Evolutionary conservation across 441 rosid species (phyloP), one percentile per base, ranked within the genome.

Genomic region (Adansonia grandidieri): DNA sequence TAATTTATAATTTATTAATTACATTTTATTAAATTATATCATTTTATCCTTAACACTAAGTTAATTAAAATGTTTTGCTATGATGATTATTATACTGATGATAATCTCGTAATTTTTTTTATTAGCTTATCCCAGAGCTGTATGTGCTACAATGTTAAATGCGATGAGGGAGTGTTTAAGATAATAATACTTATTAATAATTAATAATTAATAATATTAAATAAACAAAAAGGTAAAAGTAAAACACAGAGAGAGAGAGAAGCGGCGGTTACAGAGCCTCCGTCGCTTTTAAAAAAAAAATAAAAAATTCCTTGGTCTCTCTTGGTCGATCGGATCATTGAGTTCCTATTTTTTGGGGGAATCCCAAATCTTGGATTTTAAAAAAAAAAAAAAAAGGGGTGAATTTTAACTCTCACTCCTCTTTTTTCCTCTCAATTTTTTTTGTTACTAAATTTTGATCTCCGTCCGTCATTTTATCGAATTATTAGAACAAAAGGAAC

Each of bases 251-350:
- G 8, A 76, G 20, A 47, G 47, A 78, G 57, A 72, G 50, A 60
- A 45, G 20, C 58, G 48, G 73, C 50, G 58, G 58, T 48, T 70
- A 67, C 68, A 70, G 67, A 80, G 82, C 75, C 84, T 77, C 77
- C 78, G 73, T 85, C 74, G 82, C 86, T 77, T 60, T 28, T 0
- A 48, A 62, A 62, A 2, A 28, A 28, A 28, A 28, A 28, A 28
- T n/a, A n/a, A n/a, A n/a, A n/a, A 28, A 28, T 28, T 28, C 14
- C 84, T 76, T 81, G 79, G 77, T 83, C 80, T 80, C 84, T 84
- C 61, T 54, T 77, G 63, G 19, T 19, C 64, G 75, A 77, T 80
- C 75, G 48, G 80, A 48, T 73, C 69, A 64, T 82, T 6, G 20
- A 24, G 20, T 44, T 19, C 42, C 57, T 69, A 22, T 13, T 20